Conservation (phyloP, 192 early-diverging fungal species). For the Backusella macrospora region DNA sequence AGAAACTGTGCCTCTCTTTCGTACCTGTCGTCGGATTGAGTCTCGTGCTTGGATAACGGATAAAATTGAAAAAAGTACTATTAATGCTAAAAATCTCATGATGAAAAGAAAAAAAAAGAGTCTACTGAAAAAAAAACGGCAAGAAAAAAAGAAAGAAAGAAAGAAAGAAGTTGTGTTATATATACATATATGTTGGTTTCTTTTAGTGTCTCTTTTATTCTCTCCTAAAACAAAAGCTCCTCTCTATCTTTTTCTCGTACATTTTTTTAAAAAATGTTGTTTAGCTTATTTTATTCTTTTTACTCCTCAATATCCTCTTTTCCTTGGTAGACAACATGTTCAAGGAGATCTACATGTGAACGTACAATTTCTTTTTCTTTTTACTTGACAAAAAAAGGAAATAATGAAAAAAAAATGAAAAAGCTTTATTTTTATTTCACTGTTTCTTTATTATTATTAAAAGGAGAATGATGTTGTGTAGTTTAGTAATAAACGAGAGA, state of each 20-base stretch:
- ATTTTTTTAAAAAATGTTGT: no score
- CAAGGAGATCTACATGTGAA: not conserved
- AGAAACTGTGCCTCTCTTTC: not conserved
- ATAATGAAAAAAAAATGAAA: not conserved
- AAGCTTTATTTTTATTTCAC: not conserved
- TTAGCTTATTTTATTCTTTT: not conserved
- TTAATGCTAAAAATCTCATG: not conserved
- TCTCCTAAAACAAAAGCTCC: no score
- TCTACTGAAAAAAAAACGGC: no score
- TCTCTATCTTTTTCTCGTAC: no score
- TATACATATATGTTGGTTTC: no score
- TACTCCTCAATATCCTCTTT: not conserved
- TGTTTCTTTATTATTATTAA: not conserved
- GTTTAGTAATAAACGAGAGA: no score
- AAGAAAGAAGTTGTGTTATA: not conserved
- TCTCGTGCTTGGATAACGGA: not conserved
- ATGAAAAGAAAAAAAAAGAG: not conserved
- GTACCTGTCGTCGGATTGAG: not conserved
- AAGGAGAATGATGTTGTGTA: not conserved
- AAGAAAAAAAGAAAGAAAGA: no score
- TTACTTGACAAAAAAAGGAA: not conserved
- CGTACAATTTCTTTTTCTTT: not conserved
- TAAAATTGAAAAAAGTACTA: not conserved
- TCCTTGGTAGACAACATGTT: constrained; percentile 5
- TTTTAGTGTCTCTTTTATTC: not conserved